phyloP scores from a whole-genome alignment of 768 basidiomycete genomes.

The Leccinellum luteum region DNA sequence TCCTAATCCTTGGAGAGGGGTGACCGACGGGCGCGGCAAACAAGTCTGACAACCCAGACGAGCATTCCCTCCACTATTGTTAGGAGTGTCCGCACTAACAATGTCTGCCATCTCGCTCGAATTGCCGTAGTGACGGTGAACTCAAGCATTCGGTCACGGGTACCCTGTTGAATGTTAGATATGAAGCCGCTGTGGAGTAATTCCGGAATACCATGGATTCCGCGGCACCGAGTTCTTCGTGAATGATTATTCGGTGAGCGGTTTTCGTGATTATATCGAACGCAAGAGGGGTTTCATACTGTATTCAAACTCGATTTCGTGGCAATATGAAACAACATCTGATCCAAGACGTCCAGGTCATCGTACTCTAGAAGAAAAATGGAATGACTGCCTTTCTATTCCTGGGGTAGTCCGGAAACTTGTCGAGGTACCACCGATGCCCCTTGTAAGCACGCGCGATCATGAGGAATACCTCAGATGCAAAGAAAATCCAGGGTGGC shows the following conservation, averaged over 20 bases:
- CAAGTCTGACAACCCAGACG: background rate
- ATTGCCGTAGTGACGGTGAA: background rate
- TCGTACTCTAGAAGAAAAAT: constrained; percentile 50
- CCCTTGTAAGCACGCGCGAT: constrained; percentile 76
- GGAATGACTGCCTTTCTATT: constrained; percentile 81
- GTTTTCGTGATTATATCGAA: background rate
- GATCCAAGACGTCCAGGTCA: background rate
- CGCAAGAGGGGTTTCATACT: background rate
- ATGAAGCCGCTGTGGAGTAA: background rate
- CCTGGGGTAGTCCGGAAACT: constrained; percentile 79
- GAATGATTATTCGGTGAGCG: background rate
- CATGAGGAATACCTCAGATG: constrained; percentile 75
- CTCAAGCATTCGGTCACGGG: background rate
- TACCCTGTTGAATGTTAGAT: background rate
- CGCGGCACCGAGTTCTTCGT: background rate
- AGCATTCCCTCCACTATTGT: background rate
- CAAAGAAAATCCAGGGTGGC: constrained; percentile 81
- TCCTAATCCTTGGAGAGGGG: background rate
- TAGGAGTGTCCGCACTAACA: background rate
- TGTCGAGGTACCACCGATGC: constrained; percentile 80
- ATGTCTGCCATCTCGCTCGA: background rate
- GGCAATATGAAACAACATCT: background rate
- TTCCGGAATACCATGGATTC: background rate
- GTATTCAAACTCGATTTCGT: background rate
- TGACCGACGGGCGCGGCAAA: background rate